These are phyloP conservation scores for Lipomyces orientalis DNA, from an alignment of 805 yeast species.

Conservation along the genomic window DNA sequence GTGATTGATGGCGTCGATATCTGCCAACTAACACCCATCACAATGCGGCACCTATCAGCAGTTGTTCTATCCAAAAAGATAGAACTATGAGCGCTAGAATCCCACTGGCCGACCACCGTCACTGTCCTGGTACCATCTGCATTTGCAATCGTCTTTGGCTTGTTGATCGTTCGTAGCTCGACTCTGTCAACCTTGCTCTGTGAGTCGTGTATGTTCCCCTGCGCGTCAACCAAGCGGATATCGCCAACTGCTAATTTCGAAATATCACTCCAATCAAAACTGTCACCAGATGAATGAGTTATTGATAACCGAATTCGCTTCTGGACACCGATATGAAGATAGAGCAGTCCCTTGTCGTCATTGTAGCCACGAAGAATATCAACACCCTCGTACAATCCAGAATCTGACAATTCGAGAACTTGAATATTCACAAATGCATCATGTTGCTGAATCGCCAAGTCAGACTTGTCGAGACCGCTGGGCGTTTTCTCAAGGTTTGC, in stretches of 20 bases:
- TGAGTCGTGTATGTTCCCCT: constrained; percentile 9
- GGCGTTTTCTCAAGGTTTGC: not conserved
- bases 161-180: constrained; percentile 23
- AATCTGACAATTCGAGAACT: constrained; percentile 29
- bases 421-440: constrained; percentile 35
- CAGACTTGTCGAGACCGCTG: not conserved
- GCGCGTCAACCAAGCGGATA: constrained; percentile 18
- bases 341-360: constrained; percentile 25
- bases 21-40: constrained; percentile 33
- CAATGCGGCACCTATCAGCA: constrained; percentile 26
- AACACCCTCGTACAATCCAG: constrained; percentile 34
- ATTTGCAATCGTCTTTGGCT: constrained; percentile 33
- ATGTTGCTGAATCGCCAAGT: constrained; percentile 13
- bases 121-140: constrained; percentile 39
- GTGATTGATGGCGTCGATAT: constrained; percentile 29
- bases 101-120: constrained; percentile 38
- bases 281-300: constrained; percentile 35
- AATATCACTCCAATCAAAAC: constrained; percentile 33
- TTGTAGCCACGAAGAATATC: constrained; percentile 21
- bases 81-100: constrained; percentile 37
- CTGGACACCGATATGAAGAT: constrained; percentile 33
- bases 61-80: constrained; percentile 33
- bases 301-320: constrained; percentile 30
- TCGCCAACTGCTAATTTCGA: constrained; percentile 19
- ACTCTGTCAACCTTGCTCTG: constrained; percentile 24